Percentiles rank a stretch among this genome's conserved stretches.
phyloP scores from a whole-genome alignment of 257 asterid genomes.

The Solanum okadae region DNA sequence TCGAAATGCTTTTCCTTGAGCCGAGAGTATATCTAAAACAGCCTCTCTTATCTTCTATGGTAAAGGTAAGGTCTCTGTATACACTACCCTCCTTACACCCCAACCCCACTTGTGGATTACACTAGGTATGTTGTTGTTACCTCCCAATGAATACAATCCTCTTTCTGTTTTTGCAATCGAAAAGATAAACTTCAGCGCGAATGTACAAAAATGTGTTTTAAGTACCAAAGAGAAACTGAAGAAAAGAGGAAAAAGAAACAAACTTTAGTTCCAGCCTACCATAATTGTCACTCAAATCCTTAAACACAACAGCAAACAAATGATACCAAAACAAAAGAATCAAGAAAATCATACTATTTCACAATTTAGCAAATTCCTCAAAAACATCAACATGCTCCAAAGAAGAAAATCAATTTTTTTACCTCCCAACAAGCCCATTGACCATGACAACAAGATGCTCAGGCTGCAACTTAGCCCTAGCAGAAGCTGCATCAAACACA shows the following conservation, averaged over 20 bases:
- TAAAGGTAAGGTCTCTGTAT: background rate
- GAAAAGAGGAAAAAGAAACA: background rate
- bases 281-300: background rate
- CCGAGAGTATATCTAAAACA: background rate
- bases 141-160: background rate
- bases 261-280: background rate
- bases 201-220: background rate
- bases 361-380: background rate
- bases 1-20: background rate
- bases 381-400: background rate
- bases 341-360: background rate
- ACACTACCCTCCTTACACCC: background rate
- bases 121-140: background rate
- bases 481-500: conserved; percentile 46
- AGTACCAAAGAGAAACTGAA: background rate
- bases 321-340: background rate
- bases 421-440: conserved; percentile 85
- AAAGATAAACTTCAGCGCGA: background rate
- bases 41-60: background rate
- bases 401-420: background rate
- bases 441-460: conserved; percentile 81
- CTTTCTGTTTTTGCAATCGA: background rate
- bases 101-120: background rate
- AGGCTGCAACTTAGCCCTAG: conserved; percentile 48
- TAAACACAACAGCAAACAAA: background rate